These are phyloP conservation scores for Ophiostoma tasmaniense DNA, from an alignment of 2,329 filamentous ascomycete species.

Conservation along the genomic window DNA sequence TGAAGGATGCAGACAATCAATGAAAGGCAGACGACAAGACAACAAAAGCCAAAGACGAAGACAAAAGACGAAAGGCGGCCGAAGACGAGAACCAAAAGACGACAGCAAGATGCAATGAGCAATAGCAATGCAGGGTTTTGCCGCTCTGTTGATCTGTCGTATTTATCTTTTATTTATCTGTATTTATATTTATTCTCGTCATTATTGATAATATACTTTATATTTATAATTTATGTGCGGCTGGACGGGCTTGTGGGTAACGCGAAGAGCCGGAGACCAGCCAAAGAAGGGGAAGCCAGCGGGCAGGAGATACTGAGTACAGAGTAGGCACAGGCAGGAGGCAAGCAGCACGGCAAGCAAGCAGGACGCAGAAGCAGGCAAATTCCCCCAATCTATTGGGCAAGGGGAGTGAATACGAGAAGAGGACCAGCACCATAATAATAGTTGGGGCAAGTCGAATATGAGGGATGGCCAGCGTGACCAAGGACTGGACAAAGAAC, in stretches of 20 bases:
- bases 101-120: neutral
- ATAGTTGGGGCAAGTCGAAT: neutral
- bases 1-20: neutral
- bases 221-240: neutral
- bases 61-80: neutral
- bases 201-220: neutral
- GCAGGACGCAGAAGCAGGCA: neutral
- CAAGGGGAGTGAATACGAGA: slow-evolving; percentile 1
- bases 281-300: neutral
- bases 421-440: neutral
- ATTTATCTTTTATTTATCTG: slow-evolving; percentile 1
- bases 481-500: slow-evolving; percentile 1
- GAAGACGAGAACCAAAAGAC: slow-evolving; percentile 3
- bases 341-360: neutral
- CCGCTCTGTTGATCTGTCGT: slow-evolving; percentile 2
- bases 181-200: neutral
- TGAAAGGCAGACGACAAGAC: neutral
- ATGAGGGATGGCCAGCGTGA: neutral
- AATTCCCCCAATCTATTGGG: neutral
- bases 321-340: neutral
- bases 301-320: neutral
- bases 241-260: slow-evolving; percentile 4
- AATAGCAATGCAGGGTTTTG: slow-evolving; percentile 1
- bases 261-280: slow-evolving; percentile 4
- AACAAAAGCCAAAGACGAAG: neutral